Percentiles rank a stretch among this genome's conserved stretches.
Conservation (phyloP, 176 grass and related monocot species). For the Avena insularis region DNA sequence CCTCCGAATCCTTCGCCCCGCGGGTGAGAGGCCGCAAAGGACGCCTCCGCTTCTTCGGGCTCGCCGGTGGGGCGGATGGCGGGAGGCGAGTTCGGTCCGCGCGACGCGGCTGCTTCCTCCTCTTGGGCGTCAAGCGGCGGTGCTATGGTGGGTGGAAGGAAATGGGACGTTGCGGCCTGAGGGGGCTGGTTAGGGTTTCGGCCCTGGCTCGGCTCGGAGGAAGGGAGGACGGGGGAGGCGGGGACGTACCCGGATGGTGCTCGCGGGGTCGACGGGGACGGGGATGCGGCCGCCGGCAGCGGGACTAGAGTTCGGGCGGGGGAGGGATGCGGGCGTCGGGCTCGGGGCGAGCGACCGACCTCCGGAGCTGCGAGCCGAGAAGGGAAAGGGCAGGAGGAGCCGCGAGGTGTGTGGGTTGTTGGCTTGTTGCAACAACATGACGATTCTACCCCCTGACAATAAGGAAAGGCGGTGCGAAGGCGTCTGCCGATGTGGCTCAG, state of each 20-base stretch:
- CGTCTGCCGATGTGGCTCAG: too few species aligned
- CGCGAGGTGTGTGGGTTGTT: too few species aligned
- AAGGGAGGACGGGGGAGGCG: too few species aligned
- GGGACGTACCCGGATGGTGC: too few species aligned
- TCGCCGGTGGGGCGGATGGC: background rate
- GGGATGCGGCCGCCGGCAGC: background rate
- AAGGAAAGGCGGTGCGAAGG: too few species aligned
- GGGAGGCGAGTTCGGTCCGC: background rate
- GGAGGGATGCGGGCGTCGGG: background rate
- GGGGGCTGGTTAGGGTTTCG: too few species aligned
- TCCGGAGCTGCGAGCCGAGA: background rate
- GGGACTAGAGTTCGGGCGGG: constrained; percentile 42
- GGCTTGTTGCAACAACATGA: too few species aligned
- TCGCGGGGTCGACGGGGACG: background rate
- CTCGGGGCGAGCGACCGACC: background rate
- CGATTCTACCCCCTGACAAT: too few species aligned
- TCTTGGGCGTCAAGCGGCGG: too few species aligned
- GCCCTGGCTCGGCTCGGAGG: too few species aligned
- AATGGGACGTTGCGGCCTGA: too few species aligned
- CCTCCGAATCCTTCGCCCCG: constrained; percentile 1
- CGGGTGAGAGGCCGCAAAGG: background rate
- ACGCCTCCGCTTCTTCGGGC: background rate
- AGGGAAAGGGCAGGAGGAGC: background rate
- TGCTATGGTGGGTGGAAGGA: too few species aligned
- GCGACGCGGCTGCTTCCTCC: background rate